Evolutionary conservation across 352 stramenopile genomes (phyloP).

Genomic region (Phytophthora rubi): DNA sequence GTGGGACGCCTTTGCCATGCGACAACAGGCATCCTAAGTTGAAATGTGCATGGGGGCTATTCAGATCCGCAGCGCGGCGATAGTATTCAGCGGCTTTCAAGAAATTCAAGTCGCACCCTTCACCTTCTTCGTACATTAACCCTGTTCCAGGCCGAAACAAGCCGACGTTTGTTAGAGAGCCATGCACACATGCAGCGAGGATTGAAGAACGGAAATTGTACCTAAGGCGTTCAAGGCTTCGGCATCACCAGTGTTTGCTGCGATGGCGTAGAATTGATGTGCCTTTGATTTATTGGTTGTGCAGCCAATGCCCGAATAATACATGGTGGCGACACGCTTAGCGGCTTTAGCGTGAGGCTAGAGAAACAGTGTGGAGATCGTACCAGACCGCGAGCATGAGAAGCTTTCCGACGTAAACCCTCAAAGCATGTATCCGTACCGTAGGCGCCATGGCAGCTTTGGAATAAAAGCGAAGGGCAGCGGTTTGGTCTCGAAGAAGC

Average conservation of each 20-base stretch:
- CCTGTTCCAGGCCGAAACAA: constrained; percentile 9
- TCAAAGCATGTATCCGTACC: constrained; percentile 13
- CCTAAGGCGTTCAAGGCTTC: constrained; percentile 78
- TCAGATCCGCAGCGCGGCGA: constrained; percentile 48
- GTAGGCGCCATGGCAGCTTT: constrained; percentile 51
- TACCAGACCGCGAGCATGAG: neutral
- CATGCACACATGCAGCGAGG: neutral
- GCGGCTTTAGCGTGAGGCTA: constrained; percentile 55
- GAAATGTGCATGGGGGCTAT: constrained; percentile 73
- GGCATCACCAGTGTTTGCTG: constrained; percentile 52
- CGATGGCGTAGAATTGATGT: constrained; percentile 62
- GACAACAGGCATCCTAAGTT: constrained; percentile 77
- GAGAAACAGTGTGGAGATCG: neutral
- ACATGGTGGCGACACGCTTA: constrained; percentile 63
- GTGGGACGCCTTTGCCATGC: constrained; percentile 65
- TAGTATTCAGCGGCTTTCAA: constrained; percentile 61
- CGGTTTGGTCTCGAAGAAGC: constrained; percentile 53
- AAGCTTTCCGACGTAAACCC: neutral
- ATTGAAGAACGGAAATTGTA: constrained; percentile 21
- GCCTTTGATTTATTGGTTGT: constrained; percentile 55
- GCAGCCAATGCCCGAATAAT: constrained; percentile 66
- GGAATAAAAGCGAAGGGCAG: constrained; percentile 64
- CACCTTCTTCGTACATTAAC: constrained; percentile 82
- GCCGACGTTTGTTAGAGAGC: constrained; percentile 1
- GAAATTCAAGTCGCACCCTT: constrained; percentile 76